phyloP scores from a whole-genome alignment of 176 grass and related monocot species.

The Alloteropsis semialata region DNA sequence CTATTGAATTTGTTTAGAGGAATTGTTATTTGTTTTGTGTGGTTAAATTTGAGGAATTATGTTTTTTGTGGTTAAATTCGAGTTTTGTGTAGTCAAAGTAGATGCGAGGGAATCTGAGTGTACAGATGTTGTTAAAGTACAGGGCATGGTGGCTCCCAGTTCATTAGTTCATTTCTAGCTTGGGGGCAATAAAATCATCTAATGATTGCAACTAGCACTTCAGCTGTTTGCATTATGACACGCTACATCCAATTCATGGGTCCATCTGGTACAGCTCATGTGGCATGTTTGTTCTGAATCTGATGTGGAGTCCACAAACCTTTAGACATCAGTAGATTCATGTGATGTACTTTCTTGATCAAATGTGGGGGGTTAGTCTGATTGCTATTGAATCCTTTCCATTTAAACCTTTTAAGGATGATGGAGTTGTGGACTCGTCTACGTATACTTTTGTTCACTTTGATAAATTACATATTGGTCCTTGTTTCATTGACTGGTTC shows the following conservation, averaged over 20 bases:
- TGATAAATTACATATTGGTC: not conserved
- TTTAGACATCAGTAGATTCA: not conserved
- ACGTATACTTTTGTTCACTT: not conserved
- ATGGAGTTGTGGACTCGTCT: too few species aligned
- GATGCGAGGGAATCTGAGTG: not conserved
- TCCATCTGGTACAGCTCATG: not conserved
- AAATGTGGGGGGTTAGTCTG: not conserved
- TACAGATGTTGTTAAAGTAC: not conserved
- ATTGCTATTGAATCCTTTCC: not conserved
- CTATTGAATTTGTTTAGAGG: not conserved
- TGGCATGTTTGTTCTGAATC: not conserved
- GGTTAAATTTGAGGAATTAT: too few species aligned
- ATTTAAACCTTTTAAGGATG: not conserved
- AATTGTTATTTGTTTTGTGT: not conserved
- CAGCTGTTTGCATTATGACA: not conserved
- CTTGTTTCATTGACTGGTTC: not conserved
- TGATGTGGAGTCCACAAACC: not conserved
- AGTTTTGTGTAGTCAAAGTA: not conserved
- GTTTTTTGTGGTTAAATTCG: too few species aligned
- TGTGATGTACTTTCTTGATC: not conserved
- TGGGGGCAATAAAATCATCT: not conserved
- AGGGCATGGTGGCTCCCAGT: not conserved
- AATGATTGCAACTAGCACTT: not conserved
- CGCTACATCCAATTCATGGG: not conserved
- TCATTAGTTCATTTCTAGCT: not conserved